Percentiles rank a stretch among this genome's conserved stretches.
phyloP scores from a whole-genome alignment of 805 yeast genomes.

The Candida piceae region DNA sequence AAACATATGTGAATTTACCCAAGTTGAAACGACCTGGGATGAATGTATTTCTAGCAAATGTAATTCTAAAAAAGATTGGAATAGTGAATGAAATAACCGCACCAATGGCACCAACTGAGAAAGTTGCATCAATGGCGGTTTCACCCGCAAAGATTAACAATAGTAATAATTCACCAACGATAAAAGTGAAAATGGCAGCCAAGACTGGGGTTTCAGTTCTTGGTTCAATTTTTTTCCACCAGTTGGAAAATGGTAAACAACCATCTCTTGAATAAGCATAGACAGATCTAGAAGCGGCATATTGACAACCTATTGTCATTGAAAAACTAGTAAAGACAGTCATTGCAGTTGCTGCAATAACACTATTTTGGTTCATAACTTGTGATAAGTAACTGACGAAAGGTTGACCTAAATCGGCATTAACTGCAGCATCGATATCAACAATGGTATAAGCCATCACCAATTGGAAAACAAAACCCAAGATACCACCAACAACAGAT shows the following conservation, averaged over 20 bases:
- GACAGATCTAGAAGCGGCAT: conserved; percentile 60
- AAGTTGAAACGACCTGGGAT: conserved; percentile 61
- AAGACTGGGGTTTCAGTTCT: conserved; percentile 55
- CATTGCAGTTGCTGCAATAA: conserved; percentile 36
- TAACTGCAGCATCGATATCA: conserved; percentile 39
- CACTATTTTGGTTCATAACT: conserved; percentile 37
- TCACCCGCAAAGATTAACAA: conserved; percentile 59
- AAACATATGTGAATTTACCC: conserved; percentile 44
- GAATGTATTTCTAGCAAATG: conserved; percentile 47
- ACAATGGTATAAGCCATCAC: conserved; percentile 59
- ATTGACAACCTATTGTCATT: conserved; percentile 52
- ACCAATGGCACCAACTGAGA: conserved; percentile 68
- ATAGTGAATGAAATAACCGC: conserved; percentile 59
- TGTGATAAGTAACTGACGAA: conserved; percentile 50
- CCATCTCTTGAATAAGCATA: conserved; percentile 65
- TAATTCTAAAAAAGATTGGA: conserved; percentile 55
- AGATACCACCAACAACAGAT: conserved; percentile 45
- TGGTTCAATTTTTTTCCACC: conserved; percentile 44
- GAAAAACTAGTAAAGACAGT: conserved; percentile 38
- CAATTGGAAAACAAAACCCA: conserved; percentile 53
- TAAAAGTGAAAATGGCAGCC: conserved; percentile 54
- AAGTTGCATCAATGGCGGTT: conserved; percentile 61
- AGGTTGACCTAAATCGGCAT: conserved; percentile 54
- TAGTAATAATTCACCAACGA: conserved; percentile 49
- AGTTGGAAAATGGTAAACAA: conserved; percentile 55